A percentile compares a stretch with the other conserved stretches of the same genome.
Evolutionary conservation across 1,139 yeast species (phyloP).

Genomic region (Saccharomycopsis hybrid): DNA sequence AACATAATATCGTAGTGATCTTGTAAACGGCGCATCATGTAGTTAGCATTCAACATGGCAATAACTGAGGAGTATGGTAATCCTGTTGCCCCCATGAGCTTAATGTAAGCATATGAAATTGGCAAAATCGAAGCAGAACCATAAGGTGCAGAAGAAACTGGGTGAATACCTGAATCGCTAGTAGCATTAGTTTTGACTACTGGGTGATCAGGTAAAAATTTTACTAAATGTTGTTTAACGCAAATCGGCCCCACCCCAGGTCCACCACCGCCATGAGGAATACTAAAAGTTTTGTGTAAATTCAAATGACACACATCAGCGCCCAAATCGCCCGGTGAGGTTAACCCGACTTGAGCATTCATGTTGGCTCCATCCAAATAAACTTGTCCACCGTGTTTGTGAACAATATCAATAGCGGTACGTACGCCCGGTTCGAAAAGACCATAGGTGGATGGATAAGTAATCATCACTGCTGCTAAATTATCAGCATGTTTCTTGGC

Average conservation of each 20-base stretch:
- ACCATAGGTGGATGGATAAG: conserved; percentile 96
- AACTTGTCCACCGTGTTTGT: conserved; percentile 85
- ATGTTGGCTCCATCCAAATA: conserved; percentile 98
- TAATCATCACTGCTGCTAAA: conserved; percentile 89
- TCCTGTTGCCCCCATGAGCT: conserved; percentile 83
- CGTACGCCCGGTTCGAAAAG: conserved; percentile 89
- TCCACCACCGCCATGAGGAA: conserved; percentile 99
- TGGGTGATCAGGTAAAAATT: conserved; percentile 78
- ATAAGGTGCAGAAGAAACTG: conserved; percentile 91
- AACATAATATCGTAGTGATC: conserved; percentile 72
- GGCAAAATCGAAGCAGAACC: conserved; percentile 94
- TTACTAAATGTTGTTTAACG: conserved; percentile 75
- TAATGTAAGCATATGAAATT: conserved; percentile 90
- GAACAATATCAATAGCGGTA: conserved; percentile 78
- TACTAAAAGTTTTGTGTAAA: conserved; percentile 94
- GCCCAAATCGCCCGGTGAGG: conserved; percentile 95
- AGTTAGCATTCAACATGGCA: conserved; percentile 93
- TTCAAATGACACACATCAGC: conserved; percentile 99
- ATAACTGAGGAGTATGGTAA: conserved; percentile 79
- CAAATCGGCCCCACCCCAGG: conserved; percentile 99
- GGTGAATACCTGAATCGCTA: conserved; percentile 40
- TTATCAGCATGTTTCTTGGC: conserved; percentile 63
- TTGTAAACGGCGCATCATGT: conserved; percentile 76
- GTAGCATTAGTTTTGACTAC: conserved; percentile 53
- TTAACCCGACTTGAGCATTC: conserved; percentile 98